A percentile compares a stretch with the other conserved stretches of the same genome.
Evolutionary conservation across 768 basidiomycete genomes (phyloP).

Genomic region (Phanerochaete carnosa): DNA sequence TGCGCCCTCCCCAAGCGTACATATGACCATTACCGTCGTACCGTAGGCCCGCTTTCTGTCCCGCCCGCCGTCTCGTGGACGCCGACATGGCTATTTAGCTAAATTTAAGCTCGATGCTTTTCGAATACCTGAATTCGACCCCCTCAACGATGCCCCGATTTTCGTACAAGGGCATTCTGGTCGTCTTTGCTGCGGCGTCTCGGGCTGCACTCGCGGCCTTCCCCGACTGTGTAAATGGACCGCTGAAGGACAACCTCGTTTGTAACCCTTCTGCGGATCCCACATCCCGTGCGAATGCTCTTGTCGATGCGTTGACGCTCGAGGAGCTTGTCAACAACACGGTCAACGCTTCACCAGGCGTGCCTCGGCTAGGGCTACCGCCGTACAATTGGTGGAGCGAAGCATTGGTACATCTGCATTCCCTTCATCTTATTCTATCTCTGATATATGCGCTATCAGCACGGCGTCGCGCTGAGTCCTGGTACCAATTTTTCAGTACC

Average conservation of each 20-base stretch:
- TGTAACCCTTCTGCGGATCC: constrained; percentile 45
- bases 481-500: constrained; percentile 46
- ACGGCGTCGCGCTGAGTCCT: constrained; percentile 52
- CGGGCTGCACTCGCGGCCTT: constrained; percentile 25
- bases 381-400: constrained; percentile 63
- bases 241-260: constrained; percentile 42
- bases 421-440: not conserved
- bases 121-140: not conserved
- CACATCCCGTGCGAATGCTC: constrained; percentile 44
- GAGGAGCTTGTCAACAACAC: constrained; percentile 51
- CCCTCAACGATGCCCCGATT: not conserved
- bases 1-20: not conserved
- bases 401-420: constrained; percentile 39
- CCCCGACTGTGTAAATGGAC: constrained; percentile 46
- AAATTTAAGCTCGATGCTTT: not conserved
- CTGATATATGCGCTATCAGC: constrained; percentile 28
- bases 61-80: not conserved
- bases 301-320: constrained; percentile 47
- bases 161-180: not conserved
- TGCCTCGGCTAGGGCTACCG: constrained; percentile 53
- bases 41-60: not conserved
- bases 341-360: constrained; percentile 46
- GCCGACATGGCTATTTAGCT: not conserved
- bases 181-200: not conserved
- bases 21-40: not conserved